A percentile compares a stretch with the other conserved stretches of the same genome.
Evolutionary conservation across 2,329 filamentous ascomycete species (phyloP).

Genomic region (Colletotrichum tabaci): DNA sequence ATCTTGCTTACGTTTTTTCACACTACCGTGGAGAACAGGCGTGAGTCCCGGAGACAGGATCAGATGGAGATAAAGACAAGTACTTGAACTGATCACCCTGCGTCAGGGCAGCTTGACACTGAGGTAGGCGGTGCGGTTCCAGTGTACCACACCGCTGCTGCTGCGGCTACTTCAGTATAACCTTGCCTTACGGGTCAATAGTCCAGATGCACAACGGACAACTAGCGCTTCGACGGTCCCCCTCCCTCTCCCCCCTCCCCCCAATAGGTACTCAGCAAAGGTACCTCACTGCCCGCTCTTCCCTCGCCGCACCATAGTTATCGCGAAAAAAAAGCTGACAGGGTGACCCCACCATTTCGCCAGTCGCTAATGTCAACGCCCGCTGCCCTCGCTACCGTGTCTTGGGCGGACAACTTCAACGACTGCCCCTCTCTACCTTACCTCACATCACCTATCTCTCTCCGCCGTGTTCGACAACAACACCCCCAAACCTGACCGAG

Average conservation of each 20-base stretch:
- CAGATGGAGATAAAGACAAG: background rate
- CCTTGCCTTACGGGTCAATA: conserved; percentile 1
- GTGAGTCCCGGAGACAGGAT: background rate
- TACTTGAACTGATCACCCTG: background rate
- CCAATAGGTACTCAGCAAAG: conserved; percentile 5
- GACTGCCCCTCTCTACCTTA: conserved; percentile 39
- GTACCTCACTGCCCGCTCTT: conserved; percentile 33
- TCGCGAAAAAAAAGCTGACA: conserved; percentile 44
- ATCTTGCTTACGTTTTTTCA: too few relatives aligned
- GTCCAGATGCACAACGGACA: conserved; percentile 2
- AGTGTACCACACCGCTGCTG: background rate
- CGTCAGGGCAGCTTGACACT: conserved; percentile 7
- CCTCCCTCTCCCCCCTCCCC: conserved; percentile 6
- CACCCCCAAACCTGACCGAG: conserved; percentile 11
- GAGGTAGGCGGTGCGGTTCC: background rate
- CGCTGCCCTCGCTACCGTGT: conserved; percentile 22
- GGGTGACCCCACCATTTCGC: conserved; percentile 42
- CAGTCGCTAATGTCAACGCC: conserved; percentile 36
- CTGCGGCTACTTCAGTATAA: conserved; percentile 10
- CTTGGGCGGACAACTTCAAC: conserved; percentile 35
- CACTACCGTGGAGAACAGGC: conserved; percentile 8
- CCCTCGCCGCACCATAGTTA: conserved; percentile 41
- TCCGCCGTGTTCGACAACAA: conserved; percentile 15
- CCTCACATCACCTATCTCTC: background rate
- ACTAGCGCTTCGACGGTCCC: conserved; percentile 25